Evolutionary conservation across 1,284 basidiomycete genomes (phyloP), one percentile per base, ranked within the genome.

Genomic region (Tilletia horrida): DNA sequence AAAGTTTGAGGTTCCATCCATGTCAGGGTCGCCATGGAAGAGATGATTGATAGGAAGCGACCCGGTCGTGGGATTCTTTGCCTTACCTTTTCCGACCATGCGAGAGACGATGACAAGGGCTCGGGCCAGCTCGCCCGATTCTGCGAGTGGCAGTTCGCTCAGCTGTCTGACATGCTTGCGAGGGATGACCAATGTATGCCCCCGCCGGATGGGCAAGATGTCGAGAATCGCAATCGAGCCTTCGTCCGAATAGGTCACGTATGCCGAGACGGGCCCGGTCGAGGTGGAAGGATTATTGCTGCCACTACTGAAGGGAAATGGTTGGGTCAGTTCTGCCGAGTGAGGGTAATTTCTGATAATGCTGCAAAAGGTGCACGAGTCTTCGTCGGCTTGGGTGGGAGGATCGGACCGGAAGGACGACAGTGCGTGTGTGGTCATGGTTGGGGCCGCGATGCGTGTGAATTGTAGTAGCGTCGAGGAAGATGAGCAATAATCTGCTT

Each of bases 151-250:
- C 27, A 73, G 31, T 31, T 70, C 64, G 25, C 69, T 64, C 14
- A 66, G 31, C 16, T 64, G 67, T 44, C 64, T 27, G 29, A 70
- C 69, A 25, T 76, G 74, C 62, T 66, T 69, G 52, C 72, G 73
- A 1, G 74, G 71, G 2, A 76, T 67, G 23, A 76, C 71, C 1
- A 76, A 68, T 14, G 74, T 76, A 18, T 76, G 74, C 0, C 74
- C 90, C 43, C 81, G 83, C 50, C 90, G 83, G 42, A 91, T 80
- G 1, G 90, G 89, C 47, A 89, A 82, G 66, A 91, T 90, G 82
- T 91, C 89, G 73, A 91, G 84, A 66, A 91, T 87, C 9, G 88
- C 89, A 59, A 90, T 80, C n/a, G 88, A 85, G 63, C 85, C 82
- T 14, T 89, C 88, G 68, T 87, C 85, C 78, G 71, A 69, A 65